Evolutionary conservation across 108 stramenopile genomes (phyloP).

Genomic region (Schizochytrium sp.): DNA sequence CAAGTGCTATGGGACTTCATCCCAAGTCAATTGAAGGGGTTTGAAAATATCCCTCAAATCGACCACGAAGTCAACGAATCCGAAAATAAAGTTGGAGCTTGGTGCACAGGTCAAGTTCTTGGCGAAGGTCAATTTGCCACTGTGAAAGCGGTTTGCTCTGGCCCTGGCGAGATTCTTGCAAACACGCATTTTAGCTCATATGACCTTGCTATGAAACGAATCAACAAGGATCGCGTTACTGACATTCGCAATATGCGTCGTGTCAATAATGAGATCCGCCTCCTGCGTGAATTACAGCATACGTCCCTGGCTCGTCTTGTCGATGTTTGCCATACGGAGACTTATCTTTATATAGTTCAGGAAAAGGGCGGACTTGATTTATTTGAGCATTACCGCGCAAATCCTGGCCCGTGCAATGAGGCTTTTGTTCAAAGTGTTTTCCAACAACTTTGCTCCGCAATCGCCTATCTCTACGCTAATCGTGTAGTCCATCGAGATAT

Average conservation of each 20-base stretch:
- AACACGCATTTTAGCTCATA: not conserved
- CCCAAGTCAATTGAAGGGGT: not conserved
- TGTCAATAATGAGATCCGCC: conserved; percentile 42
- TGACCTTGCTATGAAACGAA: conserved; percentile 48
- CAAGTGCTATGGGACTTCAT: conserved; percentile 49
- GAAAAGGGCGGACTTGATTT: conserved; percentile 50
- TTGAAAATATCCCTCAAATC: conserved; percentile 9
- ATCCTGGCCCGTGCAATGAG: conserved; percentile 33
- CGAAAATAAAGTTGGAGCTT: conserved; percentile 35
- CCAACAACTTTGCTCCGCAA: conserved; percentile 70
- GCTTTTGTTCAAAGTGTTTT: conserved; percentile 61
- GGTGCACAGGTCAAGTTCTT: conserved; percentile 12
- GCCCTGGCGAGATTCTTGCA: not conserved
- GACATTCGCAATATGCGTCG: conserved; percentile 13
- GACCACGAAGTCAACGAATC: not conserved
- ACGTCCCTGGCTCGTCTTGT: conserved; percentile 2
- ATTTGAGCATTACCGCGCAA: conserved; percentile 42
- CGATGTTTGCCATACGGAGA: conserved; percentile 19
- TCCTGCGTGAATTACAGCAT: conserved; percentile 37
- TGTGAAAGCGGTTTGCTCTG: not conserved
- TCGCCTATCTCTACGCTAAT: conserved; percentile 73
- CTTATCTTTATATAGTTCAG: conserved; percentile 32
- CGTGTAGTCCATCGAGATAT: conserved; percentile 73
- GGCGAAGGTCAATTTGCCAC: conserved; percentile 57
- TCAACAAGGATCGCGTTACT: conserved; percentile 21